These are phyloP conservation scores for Citrus hindsii DNA, from an alignment of 345 rosid genomes.

Conservation along the genomic window DNA sequence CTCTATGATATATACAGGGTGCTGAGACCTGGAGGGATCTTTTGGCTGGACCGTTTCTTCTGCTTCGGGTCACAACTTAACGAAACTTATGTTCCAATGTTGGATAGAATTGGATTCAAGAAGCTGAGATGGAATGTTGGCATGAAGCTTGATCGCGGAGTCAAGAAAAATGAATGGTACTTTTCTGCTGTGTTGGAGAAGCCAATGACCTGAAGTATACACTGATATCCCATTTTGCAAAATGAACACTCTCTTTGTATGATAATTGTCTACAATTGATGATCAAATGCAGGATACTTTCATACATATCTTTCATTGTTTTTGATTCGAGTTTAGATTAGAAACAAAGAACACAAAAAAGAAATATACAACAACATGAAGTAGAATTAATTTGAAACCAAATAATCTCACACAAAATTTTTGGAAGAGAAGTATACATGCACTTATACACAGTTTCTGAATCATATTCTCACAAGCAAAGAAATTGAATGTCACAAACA, in stretches of 20 bases:
- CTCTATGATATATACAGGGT: slow-evolving; percentile 45
- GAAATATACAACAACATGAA: neutral
- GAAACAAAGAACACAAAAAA: neutral
- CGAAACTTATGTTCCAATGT: slow-evolving; percentile 35
- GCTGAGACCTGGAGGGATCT: slow-evolving; percentile 50
- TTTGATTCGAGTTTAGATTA: neutral
- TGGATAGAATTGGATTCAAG: slow-evolving; percentile 37
- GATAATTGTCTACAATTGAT: neutral
- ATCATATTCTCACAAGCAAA: neutral
- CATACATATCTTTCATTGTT: neutral
- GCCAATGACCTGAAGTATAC: slow-evolving; percentile 27
- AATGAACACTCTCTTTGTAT: neutral
- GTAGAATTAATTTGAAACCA: neutral
- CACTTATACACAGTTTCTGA: neutral
- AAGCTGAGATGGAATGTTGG: slow-evolving; percentile 45
- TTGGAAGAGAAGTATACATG: neutral
- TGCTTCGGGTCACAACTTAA: slow-evolving; percentile 47
- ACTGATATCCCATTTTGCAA: neutral
- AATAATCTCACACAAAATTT: neutral
- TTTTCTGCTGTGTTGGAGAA: slow-evolving; percentile 50
- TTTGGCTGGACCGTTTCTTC: slow-evolving; percentile 59
- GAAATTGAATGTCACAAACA: neutral
- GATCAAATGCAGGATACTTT: neutral
- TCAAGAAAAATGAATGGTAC: slow-evolving; percentile 36
- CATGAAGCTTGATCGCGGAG: slow-evolving; percentile 33